Percentiles rank a stretch among this genome's conserved stretches.
phyloP scores from a whole-genome alignment of 768 basidiomycete species.

The Leccinum pellstonianum region DNA sequence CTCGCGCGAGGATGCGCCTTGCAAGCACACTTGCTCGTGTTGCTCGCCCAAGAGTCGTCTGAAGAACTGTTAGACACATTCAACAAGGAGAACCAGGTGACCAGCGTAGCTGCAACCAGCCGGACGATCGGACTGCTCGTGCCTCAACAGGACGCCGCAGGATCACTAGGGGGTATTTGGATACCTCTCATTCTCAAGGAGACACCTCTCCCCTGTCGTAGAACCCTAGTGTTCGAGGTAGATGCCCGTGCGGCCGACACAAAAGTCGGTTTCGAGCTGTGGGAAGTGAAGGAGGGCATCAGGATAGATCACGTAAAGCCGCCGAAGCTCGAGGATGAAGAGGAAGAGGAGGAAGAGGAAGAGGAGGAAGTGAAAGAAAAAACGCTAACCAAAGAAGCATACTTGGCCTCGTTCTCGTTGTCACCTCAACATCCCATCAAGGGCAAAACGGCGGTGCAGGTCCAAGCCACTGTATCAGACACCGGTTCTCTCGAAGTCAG shows the following conservation, averaged over 20 bases:
- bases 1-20: conserved; percentile 74
- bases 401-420: conserved; percentile 40
- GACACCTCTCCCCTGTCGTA: conserved; percentile 67
- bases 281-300: conserved; percentile 73
- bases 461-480: conserved; percentile 36
- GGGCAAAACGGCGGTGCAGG: conserved; percentile 53
- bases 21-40: conserved; percentile 64
- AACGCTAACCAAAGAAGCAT: conserved; percentile 51
- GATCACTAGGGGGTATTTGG: conserved; percentile 58
- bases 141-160: conserved; percentile 44
- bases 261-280: conserved; percentile 64
- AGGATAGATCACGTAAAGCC: conserved; percentile 57
- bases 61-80: conserved; percentile 54
- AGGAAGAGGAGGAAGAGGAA: conserved; percentile 37
- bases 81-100: conserved; percentile 38
- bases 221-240: conserved; percentile 59
- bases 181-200: conserved; percentile 61
- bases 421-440: conserved; percentile 39
- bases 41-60: conserved; percentile 47
- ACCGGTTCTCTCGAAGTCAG: conserved; percentile 38
- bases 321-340: conserved; percentile 44
- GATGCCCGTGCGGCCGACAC: conserved; percentile 39
- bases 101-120: conserved; percentile 53
- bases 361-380: conserved; percentile 62
- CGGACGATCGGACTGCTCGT: conserved; percentile 67